Conservation (phyloP, 83 land plant genomes). For the Thuja plicata region DNA sequence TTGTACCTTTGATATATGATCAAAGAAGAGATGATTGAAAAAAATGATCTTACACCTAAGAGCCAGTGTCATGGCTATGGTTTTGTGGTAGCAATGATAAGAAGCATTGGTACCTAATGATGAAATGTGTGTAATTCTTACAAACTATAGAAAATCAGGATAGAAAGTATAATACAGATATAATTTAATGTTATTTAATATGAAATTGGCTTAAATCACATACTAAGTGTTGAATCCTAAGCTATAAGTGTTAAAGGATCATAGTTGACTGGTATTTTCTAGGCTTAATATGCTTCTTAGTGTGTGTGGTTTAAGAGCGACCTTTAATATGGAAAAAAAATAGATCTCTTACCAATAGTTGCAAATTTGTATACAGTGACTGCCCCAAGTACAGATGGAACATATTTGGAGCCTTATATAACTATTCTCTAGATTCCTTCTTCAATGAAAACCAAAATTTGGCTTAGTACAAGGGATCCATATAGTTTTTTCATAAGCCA, state of each 20-base stretch:
- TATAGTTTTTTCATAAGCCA: slow-evolving; percentile 28
- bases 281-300: no score
- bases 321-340: background rate
- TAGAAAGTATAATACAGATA: background rate
- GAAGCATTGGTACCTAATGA: no score
- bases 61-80: no score
- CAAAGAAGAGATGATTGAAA: no score
- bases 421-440: slow-evolving; percentile 43
- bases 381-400: slow-evolving; percentile 21
- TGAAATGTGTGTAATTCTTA: no score
- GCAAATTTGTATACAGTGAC: slow-evolving; percentile 33
- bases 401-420: slow-evolving; percentile 33
- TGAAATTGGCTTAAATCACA: background rate
- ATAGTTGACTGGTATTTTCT: no score
- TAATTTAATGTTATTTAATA: background rate
- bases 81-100: no score
- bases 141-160: background rate
- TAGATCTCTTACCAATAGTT: slow-evolving; percentile 41
- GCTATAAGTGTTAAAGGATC: no score
- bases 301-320: no score
- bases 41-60: no score
- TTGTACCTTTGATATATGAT: no score
- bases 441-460: slow-evolving; percentile 37
- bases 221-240: no score
- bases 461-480: slow-evolving; percentile 28